Base-by-base conservation (phyloP, 352 stramenopile species). In the Globisporangium carolinianum region DNA sequence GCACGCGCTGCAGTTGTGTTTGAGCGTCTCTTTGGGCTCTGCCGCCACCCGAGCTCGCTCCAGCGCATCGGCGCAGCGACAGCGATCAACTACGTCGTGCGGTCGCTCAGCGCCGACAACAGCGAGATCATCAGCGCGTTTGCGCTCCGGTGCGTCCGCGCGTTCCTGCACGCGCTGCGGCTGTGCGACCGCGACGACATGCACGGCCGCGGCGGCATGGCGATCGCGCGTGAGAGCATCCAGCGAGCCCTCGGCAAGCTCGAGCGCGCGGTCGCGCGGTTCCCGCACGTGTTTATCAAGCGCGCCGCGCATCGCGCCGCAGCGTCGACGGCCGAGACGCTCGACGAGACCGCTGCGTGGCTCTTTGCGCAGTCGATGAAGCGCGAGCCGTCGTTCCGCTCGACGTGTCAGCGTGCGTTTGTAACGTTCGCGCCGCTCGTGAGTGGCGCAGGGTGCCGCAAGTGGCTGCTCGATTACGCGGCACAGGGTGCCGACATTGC, bases 11-110 rank as follows among this genome's bases (percentile, higher is more conserved):
- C 79, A 14, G 55, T 69, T 6, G 72, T 94, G 14, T 89, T 94
- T 41, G 68, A 89, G 41, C 71, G 80, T 38, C 37, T 94, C 4
- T 92, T 92, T 59, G 83, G 79, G 18, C 56, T 94, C 7, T 91
- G 79, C 50, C 72, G 69, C 0, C 84, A 94, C 52, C 79, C 84
- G 18, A 70, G 68, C 14, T 67, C 71, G 53, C 52, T 83, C 3
- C 73, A 90, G 45, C 67, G 84, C n/a, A 84, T 78, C 46, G 82
- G 84, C 12, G 75, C 74, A 35, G 82, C 79, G 15, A 74, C 75
- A 15, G 74, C 77, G 2, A 86, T 93, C 18, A 83, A 74, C 53
- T 77, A 83, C 38, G 86, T 93, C 50, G 68, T 92, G 61, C 74
- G 74, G 32, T 74, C 79, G 0, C 24, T 93, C 45, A 73, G 73